Base-by-base conservation (phyloP, 1,284 basidiomycete genomes). In the Fomitiporia mediterranea region DNA sequence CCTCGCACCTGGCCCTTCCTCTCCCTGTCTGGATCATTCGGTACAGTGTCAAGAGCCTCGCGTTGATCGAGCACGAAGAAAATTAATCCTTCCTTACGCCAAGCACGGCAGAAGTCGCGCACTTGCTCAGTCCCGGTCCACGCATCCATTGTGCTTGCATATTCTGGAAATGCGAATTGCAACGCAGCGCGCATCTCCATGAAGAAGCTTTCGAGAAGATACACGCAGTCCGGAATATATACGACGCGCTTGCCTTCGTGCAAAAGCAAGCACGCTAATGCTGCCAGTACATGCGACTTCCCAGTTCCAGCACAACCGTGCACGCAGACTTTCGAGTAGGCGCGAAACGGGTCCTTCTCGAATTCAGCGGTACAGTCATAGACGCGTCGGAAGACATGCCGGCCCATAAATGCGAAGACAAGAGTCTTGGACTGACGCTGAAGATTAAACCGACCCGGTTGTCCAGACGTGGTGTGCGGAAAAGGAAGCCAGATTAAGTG, bases 321-420 rank as follows among this genome's bases (percentile, higher is more conserved):
- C 21, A 58, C 37, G 37, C 50, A 40, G 2, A 48, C 47, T 28
- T 48, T 54, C 13, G 51, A 19, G 28, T 58, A 53, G 13, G 52
- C 27, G 5, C 51, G 52, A 17, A 50, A 50, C 9, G 51, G 56
- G 28, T 58, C 51, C 8, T 42, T 48, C 34, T 50, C 43, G 32
- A 50, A 58, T 13, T 58, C 44, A 2, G 43, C 51, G n/a, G 47
- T 52, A 38, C 37, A 48, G 15, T 53, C 43, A n/a, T 54, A 58
- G 2, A 58, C 34, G 15, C 43, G 38, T 17, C 51, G 51, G 25
- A 58, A 58, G 46, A 54, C n/a, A 32, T 54, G 44, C 5, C 56
- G 51, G 11, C 56, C 56, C 42, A 58, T 58, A 38, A 58, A 58
- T 15, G 51, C 46, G 39, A 58, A 58, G n/a, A 56, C 55, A 6